Evolutionary conservation across 140 eudicot species (phyloP).

Genomic region (Cichorium intybus): DNA sequence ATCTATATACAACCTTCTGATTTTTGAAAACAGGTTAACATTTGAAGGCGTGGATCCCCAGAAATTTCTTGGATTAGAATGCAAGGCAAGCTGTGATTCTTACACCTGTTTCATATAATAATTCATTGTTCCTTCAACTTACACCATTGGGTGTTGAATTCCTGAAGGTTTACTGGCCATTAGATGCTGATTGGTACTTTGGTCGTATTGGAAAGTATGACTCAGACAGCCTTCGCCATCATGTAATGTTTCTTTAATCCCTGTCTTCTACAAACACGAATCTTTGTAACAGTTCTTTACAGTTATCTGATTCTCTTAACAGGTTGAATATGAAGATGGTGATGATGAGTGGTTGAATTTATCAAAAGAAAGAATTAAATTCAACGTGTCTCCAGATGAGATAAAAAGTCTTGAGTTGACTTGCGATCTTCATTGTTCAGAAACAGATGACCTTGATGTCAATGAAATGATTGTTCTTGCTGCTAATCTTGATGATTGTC

Average conservation of each 20-base stretch:
- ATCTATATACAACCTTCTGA: background rate
- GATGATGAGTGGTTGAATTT: constrained; percentile 71
- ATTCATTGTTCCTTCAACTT: constrained; percentile 1
- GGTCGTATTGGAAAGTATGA: constrained; percentile 59
- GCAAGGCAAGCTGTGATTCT: constrained; percentile 66
- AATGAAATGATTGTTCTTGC: constrained; percentile 87
- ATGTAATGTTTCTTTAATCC: constrained; percentile 45
- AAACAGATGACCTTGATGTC: constrained; percentile 69
- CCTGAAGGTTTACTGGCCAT: constrained; percentile 88
- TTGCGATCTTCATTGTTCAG: constrained; percentile 41
- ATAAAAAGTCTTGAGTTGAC: constrained; percentile 56
- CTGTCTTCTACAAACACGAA: constrained; percentile 5
- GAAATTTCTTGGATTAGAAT: constrained; percentile 70
- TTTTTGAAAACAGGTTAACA: constrained; percentile 55
- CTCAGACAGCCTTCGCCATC: constrained; percentile 57
- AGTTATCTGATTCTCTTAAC: constrained; percentile 11
- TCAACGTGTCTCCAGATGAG: constrained; percentile 65
- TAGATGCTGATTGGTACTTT: constrained; percentile 91
- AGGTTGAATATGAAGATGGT: constrained; percentile 88
- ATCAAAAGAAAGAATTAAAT: constrained; percentile 68
- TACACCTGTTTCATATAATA: background rate
- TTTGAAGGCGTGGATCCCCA: constrained; percentile 72
- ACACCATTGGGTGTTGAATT: background rate
- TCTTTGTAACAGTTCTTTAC: constrained; percentile 1
- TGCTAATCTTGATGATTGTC: constrained; percentile 85